phyloP scores from a whole-genome alignment of 2,329 filamentous ascomycete genomes.

The Claviceps capensis region DNA sequence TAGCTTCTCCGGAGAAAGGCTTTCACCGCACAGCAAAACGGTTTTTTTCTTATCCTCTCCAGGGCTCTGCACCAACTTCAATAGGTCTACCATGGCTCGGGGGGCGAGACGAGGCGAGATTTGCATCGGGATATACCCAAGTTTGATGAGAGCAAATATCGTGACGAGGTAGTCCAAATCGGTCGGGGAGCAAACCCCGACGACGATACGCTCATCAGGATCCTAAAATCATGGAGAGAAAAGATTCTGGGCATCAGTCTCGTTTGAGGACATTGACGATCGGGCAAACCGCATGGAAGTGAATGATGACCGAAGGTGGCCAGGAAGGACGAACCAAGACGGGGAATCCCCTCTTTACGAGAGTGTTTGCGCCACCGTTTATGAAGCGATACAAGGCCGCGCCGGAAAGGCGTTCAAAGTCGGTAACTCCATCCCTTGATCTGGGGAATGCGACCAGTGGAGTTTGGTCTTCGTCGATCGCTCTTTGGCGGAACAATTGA shows the following conservation, averaged over 20 bases:
- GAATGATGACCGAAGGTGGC: background rate
- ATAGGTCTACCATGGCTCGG: background rate
- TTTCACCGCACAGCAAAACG: background rate
- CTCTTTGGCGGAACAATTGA: background rate
- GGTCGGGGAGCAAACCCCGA: constrained; percentile 44
- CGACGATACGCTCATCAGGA: background rate
- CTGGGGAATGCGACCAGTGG: background rate
- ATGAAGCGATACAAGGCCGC: background rate
- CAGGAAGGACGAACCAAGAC: background rate
- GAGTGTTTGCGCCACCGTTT: background rate
- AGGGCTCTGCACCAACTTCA: background rate
- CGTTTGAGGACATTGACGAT: too few relatives aligned
- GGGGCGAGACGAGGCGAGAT: background rate
- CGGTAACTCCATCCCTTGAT: background rate
- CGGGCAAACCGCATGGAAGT: background rate
- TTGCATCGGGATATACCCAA: background rate
- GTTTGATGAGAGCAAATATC: constrained; percentile 1
- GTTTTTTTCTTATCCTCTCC: background rate
- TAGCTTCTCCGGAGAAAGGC: background rate
- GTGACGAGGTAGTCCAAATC: constrained; percentile 19
- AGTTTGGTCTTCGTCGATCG: background rate
- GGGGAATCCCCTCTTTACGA: background rate
- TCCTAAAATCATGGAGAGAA: background rate
- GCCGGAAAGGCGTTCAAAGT: background rate
- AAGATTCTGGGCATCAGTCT: too few relatives aligned